Conservation (phyloP, 352 stramenopile genomes). For the Pythium coloratum region DNA sequence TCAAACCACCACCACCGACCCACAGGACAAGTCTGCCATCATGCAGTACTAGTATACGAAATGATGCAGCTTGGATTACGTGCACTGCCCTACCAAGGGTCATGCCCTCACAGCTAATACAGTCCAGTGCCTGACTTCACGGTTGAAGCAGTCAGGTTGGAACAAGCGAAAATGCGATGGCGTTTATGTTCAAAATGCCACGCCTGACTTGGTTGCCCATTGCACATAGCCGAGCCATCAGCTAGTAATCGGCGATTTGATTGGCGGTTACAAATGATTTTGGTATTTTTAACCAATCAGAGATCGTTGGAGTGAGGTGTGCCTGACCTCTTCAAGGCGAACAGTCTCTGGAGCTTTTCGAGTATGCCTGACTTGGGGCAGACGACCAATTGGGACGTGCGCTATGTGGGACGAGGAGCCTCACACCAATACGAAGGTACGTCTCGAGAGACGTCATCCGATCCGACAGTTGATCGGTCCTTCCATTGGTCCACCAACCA, state of each 20-base stretch:
- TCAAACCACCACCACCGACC: too few relatives aligned
- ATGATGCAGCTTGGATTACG: neutral
- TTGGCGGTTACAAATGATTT: neutral
- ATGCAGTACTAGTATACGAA: neutral
- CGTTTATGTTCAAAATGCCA: neutral
- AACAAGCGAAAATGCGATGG: neutral
- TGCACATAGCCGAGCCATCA: constrained; percentile 12
- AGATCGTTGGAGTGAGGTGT: neutral
- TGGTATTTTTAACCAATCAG: neutral
- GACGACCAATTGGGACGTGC: neutral
- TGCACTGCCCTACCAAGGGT: neutral
- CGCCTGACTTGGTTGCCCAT: constrained; percentile 7
- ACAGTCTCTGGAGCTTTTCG: neutral
- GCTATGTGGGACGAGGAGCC: neutral
- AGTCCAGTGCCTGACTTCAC: neutral
- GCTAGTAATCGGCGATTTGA: neutral
- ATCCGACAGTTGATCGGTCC: neutral
- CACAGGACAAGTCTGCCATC: neutral
- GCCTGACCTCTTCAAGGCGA: neutral
- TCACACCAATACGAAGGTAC: neutral
- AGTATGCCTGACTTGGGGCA: neutral
- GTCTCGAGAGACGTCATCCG: neutral
- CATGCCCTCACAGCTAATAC: neutral
- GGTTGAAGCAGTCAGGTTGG: neutral
- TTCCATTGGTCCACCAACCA: neutral